A percentile compares a stretch with the other conserved stretches of the same genome.
Conservation (phyloP, 352 stramenopile genomes). For the Peronospora belbahrii region DNA sequence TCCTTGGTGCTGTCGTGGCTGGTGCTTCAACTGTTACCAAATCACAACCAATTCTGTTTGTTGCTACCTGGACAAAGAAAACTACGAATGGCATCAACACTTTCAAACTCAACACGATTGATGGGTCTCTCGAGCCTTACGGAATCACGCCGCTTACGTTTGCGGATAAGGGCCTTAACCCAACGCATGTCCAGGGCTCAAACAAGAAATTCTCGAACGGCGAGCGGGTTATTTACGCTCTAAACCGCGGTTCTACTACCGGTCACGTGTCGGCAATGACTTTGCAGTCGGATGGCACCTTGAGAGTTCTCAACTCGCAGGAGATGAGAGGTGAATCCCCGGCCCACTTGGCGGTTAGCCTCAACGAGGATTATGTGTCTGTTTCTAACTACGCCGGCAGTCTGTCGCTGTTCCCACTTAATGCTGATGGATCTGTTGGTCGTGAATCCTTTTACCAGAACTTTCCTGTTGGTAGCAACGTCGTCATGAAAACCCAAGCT, state of each 20-base stretch:
- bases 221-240: conserved; percentile 28
- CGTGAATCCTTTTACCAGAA: conserved; percentile 25
- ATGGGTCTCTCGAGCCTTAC: conserved; percentile 29
- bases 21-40: conserved; percentile 10
- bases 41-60: conserved; percentile 35
- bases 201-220: conserved; percentile 8
- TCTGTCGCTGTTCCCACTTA: conserved; percentile 38
- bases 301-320: conserved; percentile 34
- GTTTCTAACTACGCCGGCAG: conserved; percentile 53
- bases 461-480: conserved; percentile 29
- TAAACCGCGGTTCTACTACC: conserved; percentile 23
- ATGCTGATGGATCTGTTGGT: conserved; percentile 27
- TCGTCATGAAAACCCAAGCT: conserved; percentile 28
- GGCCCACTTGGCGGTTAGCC: conserved; percentile 36
- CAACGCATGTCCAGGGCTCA: conserved; percentile 36
- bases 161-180: conserved; percentile 26
- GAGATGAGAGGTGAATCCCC: conserved; percentile 32
- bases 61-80: conserved; percentile 47
- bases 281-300: conserved; percentile 8
- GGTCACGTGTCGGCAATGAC: conserved; percentile 38
- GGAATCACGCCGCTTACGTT: conserved; percentile 28
- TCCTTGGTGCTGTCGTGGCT: conserved; percentile 8
- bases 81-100: conserved; percentile 52
- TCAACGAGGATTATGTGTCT: conserved; percentile 35
- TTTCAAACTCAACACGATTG: conserved; percentile 37